phyloP scores from a whole-genome alignment of 108 stramenopile genomes.

The Cyclotella baltica region DNA sequence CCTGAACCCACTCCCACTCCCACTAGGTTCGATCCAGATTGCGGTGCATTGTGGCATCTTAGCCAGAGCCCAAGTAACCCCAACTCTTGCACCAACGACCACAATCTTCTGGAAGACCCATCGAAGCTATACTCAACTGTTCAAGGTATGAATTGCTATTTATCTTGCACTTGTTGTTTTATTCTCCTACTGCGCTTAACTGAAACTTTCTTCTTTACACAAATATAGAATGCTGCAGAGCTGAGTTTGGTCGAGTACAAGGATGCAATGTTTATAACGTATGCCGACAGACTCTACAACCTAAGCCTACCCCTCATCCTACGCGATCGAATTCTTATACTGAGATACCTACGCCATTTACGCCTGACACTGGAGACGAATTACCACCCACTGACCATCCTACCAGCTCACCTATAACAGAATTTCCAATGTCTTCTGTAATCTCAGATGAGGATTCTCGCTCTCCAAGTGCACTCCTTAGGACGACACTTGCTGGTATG shows the following conservation, averaged over 20 bases:
- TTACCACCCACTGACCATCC: not conserved
- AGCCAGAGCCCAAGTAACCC: slow-evolving; percentile 1
- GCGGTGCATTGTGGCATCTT: slow-evolving; percentile 12
- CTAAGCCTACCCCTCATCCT: not conserved
- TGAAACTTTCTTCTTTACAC: not conserved
- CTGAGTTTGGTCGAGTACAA: slow-evolving; percentile 3
- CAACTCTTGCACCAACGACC: slow-evolving; percentile 7
- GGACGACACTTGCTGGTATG: not conserved
- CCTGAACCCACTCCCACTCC: not conserved
- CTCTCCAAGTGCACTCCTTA: slow-evolving; percentile 5
- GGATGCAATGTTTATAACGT: slow-evolving; percentile 5
- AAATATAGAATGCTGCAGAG: slow-evolving; percentile 4
- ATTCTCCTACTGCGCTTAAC: no score
- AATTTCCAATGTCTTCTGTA: not conserved
- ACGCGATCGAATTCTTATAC: not conserved
- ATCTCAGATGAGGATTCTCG: not conserved
- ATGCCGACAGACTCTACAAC: not conserved
- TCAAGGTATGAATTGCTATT: not conserved
- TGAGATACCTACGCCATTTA: not conserved
- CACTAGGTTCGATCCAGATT: not conserved
- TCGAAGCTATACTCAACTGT: slow-evolving; percentile 8
- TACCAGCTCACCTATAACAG: not conserved
- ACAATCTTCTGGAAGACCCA: slow-evolving; percentile 1
- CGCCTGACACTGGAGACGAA: no score
- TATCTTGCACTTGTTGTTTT: no score